Percentiles rank a stretch among this genome's conserved stretches.
Conservation (phyloP, 139 green algal genomes). For the Chlamydomonas sphaeroides region DNA sequence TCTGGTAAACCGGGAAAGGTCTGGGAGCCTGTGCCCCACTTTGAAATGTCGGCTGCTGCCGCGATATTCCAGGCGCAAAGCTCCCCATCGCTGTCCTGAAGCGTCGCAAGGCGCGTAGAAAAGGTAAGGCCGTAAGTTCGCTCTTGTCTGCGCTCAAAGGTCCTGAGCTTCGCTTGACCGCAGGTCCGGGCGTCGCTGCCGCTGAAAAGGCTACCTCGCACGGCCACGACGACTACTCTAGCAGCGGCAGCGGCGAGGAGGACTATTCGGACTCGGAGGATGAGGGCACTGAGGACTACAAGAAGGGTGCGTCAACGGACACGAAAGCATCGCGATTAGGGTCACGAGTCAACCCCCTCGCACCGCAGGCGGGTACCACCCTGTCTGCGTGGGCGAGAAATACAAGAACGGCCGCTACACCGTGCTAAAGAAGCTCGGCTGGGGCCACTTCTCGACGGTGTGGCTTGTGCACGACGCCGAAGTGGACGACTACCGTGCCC, state of each 20-base stretch:
- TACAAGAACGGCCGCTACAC: conserved; percentile 92
- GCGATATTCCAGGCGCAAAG: no score
- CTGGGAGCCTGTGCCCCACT: no score
- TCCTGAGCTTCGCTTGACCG: no score
- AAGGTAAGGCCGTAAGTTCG: not conserved
- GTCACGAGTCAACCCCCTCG: no score
- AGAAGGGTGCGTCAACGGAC: conserved; percentile 48
- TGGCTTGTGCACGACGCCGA: conserved; percentile 89
- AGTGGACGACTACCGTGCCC: conserved; percentile 53
- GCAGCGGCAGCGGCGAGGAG: conserved; percentile 68
- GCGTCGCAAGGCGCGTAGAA: conserved; percentile 19
- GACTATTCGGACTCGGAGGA: conserved; percentile 49
- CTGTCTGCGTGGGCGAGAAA: conserved; percentile 87
- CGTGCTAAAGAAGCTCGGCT: conserved; percentile 96
- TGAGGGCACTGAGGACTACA: conserved; percentile 58
- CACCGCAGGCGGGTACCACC: conserved; percentile 93
- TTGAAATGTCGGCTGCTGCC: no score
- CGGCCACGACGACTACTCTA: not conserved
- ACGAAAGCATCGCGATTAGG: no score
- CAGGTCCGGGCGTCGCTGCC: no score
- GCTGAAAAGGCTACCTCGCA: no score
- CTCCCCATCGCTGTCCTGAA: conserved; percentile 17
- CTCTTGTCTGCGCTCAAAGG: no score
- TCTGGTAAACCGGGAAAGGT: no score
- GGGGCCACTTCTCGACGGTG: conserved; percentile 99